Evolutionary conservation across 2,329 filamentous ascomycete species (phyloP).

Genomic region (Penicillium digitatum): DNA sequence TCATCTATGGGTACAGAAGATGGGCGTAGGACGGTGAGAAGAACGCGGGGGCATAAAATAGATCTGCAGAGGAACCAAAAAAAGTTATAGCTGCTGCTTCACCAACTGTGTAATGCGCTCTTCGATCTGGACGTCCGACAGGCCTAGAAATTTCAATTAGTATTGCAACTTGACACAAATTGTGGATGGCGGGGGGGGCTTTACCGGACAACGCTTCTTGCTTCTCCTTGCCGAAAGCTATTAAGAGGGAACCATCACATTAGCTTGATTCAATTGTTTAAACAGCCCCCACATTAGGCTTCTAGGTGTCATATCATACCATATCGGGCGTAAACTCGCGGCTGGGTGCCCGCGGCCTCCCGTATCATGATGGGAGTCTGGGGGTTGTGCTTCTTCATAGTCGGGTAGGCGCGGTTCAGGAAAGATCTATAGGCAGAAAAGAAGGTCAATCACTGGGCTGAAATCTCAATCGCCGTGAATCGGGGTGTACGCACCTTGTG

Average conservation of each 20-base stretch:
- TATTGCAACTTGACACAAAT: not conserved
- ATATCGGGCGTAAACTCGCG: conserved; percentile 87
- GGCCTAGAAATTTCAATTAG: conserved; percentile 43
- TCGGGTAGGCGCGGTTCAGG: conserved; percentile 85
- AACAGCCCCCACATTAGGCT: not conserved
- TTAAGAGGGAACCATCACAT: conserved; percentile 1
- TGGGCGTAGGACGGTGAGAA: conserved; percentile 22
- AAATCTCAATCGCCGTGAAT: not conserved
- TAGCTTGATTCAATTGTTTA: conserved; percentile 9
- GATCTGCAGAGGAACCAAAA: conserved; percentile 10
- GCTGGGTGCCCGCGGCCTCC: conserved; percentile 79
- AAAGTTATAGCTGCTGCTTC: conserved; percentile 45
- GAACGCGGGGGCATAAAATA: conserved; percentile 26
- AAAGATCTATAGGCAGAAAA: conserved; percentile 63
- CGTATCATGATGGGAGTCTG: conserved; percentile 89
- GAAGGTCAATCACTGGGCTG: not conserved
- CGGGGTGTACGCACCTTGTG: conserved; percentile 63
- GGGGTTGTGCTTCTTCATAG: conserved; percentile 99
- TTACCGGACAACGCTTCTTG: conserved; percentile 59
- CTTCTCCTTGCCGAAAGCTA: conserved; percentile 66
- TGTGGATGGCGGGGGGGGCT: conserved; percentile 12
- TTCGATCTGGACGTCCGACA: conserved; percentile 69
- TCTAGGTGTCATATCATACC: conserved; percentile 52
- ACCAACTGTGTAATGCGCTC: conserved; percentile 62
- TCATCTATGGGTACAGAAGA: conserved; percentile 40